A percentile compares a stretch with the other conserved stretches of the same genome.
Evolutionary conservation across 176 grass and related monocot species (phyloP).

Genomic region (Carex myosuroides): DNA sequence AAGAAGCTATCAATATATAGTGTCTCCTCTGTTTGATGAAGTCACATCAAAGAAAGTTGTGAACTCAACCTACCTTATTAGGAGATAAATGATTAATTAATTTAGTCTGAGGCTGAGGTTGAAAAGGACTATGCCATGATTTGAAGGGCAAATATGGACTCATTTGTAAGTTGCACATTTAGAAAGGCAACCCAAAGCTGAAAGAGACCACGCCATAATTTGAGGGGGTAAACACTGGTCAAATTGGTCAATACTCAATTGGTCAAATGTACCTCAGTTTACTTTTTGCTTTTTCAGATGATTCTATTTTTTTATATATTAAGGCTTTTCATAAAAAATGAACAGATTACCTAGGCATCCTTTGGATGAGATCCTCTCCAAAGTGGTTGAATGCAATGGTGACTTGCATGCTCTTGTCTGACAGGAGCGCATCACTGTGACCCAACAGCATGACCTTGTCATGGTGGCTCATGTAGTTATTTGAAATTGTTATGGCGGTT

Average conservation of each 20-base stretch:
- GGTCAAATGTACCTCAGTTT: background rate
- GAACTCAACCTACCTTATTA: background rate
- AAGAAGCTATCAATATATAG: background rate
- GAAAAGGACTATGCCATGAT: background rate
- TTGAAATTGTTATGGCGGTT: constrained; percentile 13
- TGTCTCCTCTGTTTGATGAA: background rate
- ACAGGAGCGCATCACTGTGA: constrained; percentile 7
- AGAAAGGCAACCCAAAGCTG: constrained; percentile 1
- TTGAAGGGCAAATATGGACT: background rate
- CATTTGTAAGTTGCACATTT: background rate
- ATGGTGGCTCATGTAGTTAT: constrained; percentile 24
- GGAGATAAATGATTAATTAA: too few relatives aligned
- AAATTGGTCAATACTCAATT: background rate
- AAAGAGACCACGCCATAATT: background rate
- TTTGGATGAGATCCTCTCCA: constrained; percentile 20
- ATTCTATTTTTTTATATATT: background rate
- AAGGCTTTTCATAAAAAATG: background rate
- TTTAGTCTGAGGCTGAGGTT: background rate
- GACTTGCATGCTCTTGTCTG: constrained; percentile 22
- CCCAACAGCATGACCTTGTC: constrained; percentile 24
- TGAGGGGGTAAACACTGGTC: background rate
- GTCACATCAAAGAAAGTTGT: background rate
- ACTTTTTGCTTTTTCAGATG: background rate
- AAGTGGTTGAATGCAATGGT: constrained; percentile 30
- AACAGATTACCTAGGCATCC: constrained; percentile 23